Percentiles rank a stretch among this genome's conserved stretches.
Evolutionary conservation across 2,329 filamentous ascomycete genomes (phyloP).

Genomic region (Colletotrichum brevisporum): DNA sequence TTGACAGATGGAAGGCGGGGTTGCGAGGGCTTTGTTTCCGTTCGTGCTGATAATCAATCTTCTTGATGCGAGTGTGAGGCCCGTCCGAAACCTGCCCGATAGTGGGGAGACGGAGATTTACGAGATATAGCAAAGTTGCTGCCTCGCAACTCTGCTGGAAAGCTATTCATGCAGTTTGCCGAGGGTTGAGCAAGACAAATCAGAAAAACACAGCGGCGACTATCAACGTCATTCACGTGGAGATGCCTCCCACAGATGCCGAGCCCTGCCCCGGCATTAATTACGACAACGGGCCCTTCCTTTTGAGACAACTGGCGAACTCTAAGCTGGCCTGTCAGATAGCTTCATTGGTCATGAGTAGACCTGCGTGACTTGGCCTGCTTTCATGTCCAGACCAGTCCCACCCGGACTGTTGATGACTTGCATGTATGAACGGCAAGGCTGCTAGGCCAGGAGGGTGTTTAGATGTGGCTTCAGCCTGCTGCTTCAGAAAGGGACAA

Average conservation of each 20-base stretch:
- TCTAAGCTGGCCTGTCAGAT: constrained; percentile 1
- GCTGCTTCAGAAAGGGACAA: neutral
- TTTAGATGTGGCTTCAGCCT: neutral
- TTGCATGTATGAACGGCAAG: too few relatives aligned
- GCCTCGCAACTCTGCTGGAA: too few relatives aligned
- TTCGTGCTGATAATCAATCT: too few relatives aligned
- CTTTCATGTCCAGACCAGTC: too few relatives aligned
- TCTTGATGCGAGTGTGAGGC: too few relatives aligned
- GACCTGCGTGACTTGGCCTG: neutral
- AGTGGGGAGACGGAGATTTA: too few relatives aligned
- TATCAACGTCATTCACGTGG: constrained; percentile 26
- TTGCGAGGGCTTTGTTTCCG: too few relatives aligned
- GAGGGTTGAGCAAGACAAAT: neutral
- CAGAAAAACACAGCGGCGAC: neutral
- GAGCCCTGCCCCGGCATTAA: constrained; percentile 26
- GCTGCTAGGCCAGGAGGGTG: neutral
- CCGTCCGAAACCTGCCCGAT: too few relatives aligned
- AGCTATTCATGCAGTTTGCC: neutral
- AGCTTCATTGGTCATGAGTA: neutral
- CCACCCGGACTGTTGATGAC: too few relatives aligned
- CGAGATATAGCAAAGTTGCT: too few relatives aligned
- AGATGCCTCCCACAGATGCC: constrained; percentile 10
- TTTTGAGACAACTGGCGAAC: constrained; percentile 33
- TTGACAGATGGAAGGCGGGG: too few relatives aligned
- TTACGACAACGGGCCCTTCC: constrained; percentile 11